Conservation (phyloP, 1,284 basidiomycete genomes). For the Sanghuangporus baumii region DNA sequence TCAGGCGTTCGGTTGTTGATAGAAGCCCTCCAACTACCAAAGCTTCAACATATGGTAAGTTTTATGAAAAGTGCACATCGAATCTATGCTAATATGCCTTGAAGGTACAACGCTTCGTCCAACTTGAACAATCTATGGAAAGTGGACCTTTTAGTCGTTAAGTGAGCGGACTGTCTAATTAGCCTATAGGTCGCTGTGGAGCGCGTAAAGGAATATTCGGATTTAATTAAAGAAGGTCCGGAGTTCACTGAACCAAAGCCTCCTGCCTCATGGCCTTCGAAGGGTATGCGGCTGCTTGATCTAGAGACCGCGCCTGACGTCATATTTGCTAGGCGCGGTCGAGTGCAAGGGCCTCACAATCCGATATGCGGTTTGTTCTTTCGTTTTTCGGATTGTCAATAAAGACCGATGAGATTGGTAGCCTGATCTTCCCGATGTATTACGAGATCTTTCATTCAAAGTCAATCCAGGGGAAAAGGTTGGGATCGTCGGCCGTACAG, state of each 20-base stretch:
- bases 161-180: background rate
- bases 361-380: conserved; percentile 71
- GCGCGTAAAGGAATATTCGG: conserved; percentile 86
- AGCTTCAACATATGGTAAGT: conserved; percentile 46
- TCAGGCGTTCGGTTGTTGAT: conserved; percentile 20
- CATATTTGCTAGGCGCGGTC: conserved; percentile 39
- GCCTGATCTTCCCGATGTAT: conserved; percentile 81
- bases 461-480: conserved; percentile 76
- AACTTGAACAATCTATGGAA: conserved; percentile 89
- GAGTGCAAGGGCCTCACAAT: conserved; percentile 79
- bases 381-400: background rate
- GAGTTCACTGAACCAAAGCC: conserved; percentile 85
- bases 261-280: conserved; percentile 72
- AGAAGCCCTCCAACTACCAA: conserved; percentile 22
- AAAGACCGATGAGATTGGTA: conserved; percentile 24
- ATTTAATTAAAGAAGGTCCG: conserved; percentile 68
- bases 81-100: conserved; percentile 12
- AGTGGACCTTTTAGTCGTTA: conserved; percentile 19
- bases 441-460: conserved; percentile 78
- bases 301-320: background rate
- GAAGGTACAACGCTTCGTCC: conserved; percentile 65
- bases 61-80: background rate
- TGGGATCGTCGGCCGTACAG: conserved; percentile 87
- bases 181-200: conserved; percentile 73
- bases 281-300: conserved; percentile 34